Conservation (phyloP, 164 flowering plant genomes). For the Vitis cinerea region DNA sequence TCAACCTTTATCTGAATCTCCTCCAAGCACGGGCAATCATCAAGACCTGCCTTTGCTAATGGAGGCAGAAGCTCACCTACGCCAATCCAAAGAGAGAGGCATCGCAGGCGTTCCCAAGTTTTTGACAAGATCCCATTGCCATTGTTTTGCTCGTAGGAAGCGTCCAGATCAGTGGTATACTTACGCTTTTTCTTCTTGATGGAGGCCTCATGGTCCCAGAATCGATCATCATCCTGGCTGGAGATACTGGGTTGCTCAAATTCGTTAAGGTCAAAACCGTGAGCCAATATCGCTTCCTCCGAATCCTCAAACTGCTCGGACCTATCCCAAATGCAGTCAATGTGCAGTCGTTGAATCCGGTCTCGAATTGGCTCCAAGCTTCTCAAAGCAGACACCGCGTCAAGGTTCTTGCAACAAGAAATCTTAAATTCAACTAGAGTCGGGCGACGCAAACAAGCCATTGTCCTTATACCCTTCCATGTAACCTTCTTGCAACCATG, state of each 20-base stretch:
- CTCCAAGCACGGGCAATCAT: constrained; percentile 72
- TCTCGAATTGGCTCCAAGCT: constrained; percentile 72
- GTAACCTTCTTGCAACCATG: constrained; percentile 76
- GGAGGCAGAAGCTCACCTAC: constrained; percentile 79
- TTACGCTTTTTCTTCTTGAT: constrained; percentile 43
- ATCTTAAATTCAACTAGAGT: constrained; percentile 70
- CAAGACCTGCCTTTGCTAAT: constrained; percentile 55
- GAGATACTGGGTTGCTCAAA: background rate
- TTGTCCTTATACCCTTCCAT: constrained; percentile 53
- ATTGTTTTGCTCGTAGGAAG: constrained; percentile 14
- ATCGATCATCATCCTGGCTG: background rate
- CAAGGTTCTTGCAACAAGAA: constrained; percentile 65
- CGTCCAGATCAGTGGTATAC: constrained; percentile 13
- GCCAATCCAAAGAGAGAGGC: constrained; percentile 74
- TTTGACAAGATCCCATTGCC: constrained; percentile 35
- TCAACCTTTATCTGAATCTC: constrained; percentile 73
- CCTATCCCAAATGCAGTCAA: constrained; percentile 76
- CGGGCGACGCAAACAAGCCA: constrained; percentile 47
- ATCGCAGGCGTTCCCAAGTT: constrained; percentile 55
- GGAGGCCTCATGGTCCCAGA: background rate
- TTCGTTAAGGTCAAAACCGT: constrained; percentile 42
- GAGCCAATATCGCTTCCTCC: background rate
- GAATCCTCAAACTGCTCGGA: constrained; percentile 18
- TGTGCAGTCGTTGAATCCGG: constrained; percentile 60
- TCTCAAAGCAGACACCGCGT: constrained; percentile 47